Base-by-base conservation (phyloP, 352 stramenopile genomes). In the Globisporangium cederbergense region DNA sequence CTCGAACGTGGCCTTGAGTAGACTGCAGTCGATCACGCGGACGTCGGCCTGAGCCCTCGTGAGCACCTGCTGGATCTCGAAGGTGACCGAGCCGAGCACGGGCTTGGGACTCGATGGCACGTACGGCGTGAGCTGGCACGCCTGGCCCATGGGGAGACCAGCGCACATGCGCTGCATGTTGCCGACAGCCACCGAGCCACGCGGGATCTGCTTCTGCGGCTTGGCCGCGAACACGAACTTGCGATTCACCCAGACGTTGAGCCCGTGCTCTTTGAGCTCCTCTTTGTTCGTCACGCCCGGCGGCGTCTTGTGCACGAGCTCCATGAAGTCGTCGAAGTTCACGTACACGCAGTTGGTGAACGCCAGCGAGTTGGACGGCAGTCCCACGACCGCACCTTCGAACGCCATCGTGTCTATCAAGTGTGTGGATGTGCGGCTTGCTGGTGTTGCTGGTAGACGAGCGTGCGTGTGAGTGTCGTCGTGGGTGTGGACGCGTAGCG, bases 321-420 rank as follows among this genome's bases (percentile, higher is more conserved):
- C 67, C 64, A 85, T 76, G 65, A 95, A 93, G 64, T 93, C 84
- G 22, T 93, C 79, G 46, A 78, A 58, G 66, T 89, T 75, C 36
- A 93, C 72, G 58, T 94, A 95, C 16, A 95, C 70, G 69, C 82
- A 80, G 76, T 95, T 95, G 58, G 83, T 92, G 72, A 90, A 92
- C 58, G 83, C 86, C 16, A 90, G 75, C 42, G 84, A 89, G 66
- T 95, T 93, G 72, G 70, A 78, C 30, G 86, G 83, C 16, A 95
- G 76, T 0, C 75, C 75, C 60, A 83, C 78, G n/a, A 91, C 83
- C 3, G 76, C 66, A 34, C 68, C 76, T 64, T 89, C 79, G 65
- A 91, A 68, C 64, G 76, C 57, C 81, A 91, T 91, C 20, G 18
- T 71, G 38, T 13, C 22, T 51, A 11, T 11, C 8, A n/a, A 7